Percentiles rank a stretch among this genome's conserved stretches.
Evolutionary conservation across 192 early-diverging fungal species (phyloP).

Genomic region (Rhizophagus clarus): DNA sequence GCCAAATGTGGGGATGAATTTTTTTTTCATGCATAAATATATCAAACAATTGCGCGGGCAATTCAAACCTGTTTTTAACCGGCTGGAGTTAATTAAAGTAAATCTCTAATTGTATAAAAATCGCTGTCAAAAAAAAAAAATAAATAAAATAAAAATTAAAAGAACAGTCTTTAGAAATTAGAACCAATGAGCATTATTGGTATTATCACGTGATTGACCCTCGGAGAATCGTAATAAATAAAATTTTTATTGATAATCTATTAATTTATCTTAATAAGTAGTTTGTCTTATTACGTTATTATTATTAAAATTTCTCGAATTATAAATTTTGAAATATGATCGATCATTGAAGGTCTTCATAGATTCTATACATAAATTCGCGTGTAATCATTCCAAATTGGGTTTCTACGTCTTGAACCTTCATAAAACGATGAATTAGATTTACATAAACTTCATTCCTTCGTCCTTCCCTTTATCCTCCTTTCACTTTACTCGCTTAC

Average conservation of each 20-base stretch:
- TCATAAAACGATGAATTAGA: neutral
- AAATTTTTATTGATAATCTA: neutral
- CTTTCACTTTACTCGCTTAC: neutral
- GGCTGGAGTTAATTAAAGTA: neutral
- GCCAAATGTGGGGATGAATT: neutral
- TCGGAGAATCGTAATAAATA: neutral
- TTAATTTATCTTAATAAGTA: too few relatives aligned
- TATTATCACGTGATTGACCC: neutral
- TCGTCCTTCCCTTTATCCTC: neutral
- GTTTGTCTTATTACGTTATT: too few relatives aligned
- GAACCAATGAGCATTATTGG: too few relatives aligned
- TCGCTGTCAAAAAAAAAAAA: neutral
- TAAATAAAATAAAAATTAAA: too few relatives aligned
- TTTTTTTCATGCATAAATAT: neutral
- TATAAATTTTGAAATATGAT: neutral
- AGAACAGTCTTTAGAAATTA: too few relatives aligned
- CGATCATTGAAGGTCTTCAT: neutral
- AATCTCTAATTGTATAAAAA: neutral
- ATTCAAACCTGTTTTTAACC: neutral
- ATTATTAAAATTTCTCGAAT: too few relatives aligned
- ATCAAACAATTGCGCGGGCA: neutral
- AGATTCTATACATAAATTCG: neutral
- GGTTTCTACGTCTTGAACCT: neutral
- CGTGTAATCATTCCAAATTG: constrained; percentile 25
- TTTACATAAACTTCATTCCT: neutral